Conservation (phyloP, 306 rosid species). For the Hippophae tibetana region DNA sequence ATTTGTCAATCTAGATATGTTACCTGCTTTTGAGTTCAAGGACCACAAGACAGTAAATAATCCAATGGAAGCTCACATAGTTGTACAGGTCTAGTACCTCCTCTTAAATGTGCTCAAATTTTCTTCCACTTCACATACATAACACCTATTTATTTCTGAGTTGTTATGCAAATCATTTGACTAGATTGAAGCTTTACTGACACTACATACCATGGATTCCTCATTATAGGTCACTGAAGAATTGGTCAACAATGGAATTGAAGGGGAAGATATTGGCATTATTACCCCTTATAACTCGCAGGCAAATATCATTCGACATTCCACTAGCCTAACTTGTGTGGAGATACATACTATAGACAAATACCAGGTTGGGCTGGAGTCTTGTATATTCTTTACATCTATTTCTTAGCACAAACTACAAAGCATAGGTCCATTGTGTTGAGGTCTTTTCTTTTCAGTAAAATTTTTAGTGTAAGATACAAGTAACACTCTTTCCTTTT, state of each 20-base stretch:
- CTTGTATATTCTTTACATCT: not conserved
- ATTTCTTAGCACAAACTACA: no score
- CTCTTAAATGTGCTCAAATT: not conserved
- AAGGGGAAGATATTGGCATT: conserved; percentile 61
- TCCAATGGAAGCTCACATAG: conserved; percentile 73
- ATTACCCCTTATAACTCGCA: conserved; percentile 97
- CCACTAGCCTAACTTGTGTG: conserved; percentile 43
- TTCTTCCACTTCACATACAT: not conserved
- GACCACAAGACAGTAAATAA: conserved; percentile 61
- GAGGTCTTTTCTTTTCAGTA: not conserved
- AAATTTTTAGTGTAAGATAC: conserved; percentile 4
- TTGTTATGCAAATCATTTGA: conserved; percentile 9
- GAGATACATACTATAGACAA: conserved; percentile 96
- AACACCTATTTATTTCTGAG: not conserved
- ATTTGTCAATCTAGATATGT: conserved; percentile 35
- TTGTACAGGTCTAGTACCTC: conserved; percentile 44
- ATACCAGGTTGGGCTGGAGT: conserved; percentile 55
- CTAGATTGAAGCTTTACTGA: not conserved
- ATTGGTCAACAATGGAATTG: conserved; percentile 60
- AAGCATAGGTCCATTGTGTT: not conserved
- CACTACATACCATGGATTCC: not conserved
- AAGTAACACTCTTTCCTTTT: not conserved
- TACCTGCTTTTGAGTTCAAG: conserved; percentile 79
- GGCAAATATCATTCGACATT: conserved; percentile 60
- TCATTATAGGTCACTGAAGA: conserved; percentile 52